Percentiles rank a stretch among this genome's conserved stretches.
Evolutionary conservation across 176 grass and related monocot genomes (phyloP).

Genomic region (Ananas comosus): DNA sequence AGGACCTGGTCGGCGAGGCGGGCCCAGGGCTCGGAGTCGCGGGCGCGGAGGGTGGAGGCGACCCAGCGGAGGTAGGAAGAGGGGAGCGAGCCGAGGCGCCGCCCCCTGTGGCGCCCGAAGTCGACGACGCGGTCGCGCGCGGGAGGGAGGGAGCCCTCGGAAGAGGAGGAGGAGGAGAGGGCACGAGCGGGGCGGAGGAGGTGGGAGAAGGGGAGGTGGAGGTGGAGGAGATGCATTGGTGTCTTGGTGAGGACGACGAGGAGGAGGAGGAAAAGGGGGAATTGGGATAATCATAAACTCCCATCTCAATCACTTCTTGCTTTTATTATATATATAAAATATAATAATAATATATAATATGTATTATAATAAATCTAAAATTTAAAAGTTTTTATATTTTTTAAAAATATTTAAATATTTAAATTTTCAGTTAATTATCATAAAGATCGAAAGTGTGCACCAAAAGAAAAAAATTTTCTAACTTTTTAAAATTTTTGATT

Average conservation of each 20-base stretch:
- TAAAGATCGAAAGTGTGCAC: too few species aligned
- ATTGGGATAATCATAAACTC: too few species aligned
- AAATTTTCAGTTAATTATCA: too few species aligned
- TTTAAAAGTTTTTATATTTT: too few species aligned
- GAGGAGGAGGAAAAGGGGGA: not conserved
- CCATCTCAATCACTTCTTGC: too few species aligned
- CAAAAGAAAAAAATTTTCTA: too few species aligned
- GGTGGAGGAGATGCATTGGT: not conserved
- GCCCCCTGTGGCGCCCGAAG: slow-evolving; percentile 50
- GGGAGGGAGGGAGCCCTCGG: not conserved
- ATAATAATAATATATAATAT: too few species aligned
- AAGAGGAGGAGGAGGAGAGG: not conserved
- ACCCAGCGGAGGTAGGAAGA: slow-evolving; percentile 52
- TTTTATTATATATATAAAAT: too few species aligned
- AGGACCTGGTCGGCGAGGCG: slow-evolving; percentile 40
- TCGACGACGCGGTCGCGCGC: slow-evolving; percentile 41
- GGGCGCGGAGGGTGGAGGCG: slow-evolving; percentile 32
- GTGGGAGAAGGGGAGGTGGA: not conserved
- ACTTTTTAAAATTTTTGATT: too few species aligned
- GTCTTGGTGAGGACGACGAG: too few species aligned
- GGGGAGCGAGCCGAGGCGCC: slow-evolving; percentile 55
- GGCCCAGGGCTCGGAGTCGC: slow-evolving; percentile 38
- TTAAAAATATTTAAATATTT: too few species aligned
- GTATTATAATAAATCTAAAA: too few species aligned
- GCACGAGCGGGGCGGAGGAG: not conserved